These are phyloP conservation scores for Candida corydali DNA, from an alignment of 805 yeast genomes.

Conservation along the genomic window DNA sequence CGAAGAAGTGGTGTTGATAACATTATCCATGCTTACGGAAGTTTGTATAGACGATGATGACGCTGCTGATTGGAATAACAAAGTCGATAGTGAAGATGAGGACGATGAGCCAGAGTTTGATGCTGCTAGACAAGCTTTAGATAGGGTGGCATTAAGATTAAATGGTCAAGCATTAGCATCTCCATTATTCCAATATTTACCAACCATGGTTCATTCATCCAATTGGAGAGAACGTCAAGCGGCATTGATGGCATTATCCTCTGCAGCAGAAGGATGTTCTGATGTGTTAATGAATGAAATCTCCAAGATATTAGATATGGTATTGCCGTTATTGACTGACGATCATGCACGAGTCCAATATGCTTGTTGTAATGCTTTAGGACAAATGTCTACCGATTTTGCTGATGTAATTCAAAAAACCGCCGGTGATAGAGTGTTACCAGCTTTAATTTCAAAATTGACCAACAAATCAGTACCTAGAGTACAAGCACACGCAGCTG, in stretches of 20 bases:
- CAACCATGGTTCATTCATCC: slow-evolving; percentile 70
- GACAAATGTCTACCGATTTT: slow-evolving; percentile 95
- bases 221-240: slow-evolving; percentile 97
- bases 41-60: slow-evolving; percentile 87
- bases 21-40: slow-evolving; percentile 85
- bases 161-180: slow-evolving; percentile 82
- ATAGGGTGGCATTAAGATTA: slow-evolving; percentile 78
- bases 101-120: slow-evolving; percentile 81
- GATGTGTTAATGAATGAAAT: slow-evolving; percentile 82
- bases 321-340: slow-evolving; percentile 80
- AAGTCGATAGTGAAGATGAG: slow-evolving; percentile 71
- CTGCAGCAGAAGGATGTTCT: slow-evolving; percentile 96
- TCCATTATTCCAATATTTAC: slow-evolving; percentile 81
- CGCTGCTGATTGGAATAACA: slow-evolving; percentile 81
- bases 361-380: slow-evolving; percentile 94
- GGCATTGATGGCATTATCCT: slow-evolving; percentile 92
- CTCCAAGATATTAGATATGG: slow-evolving; percentile 76
- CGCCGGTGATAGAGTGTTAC: slow-evolving; percentile 74
- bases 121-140: slow-evolving; percentile 93
- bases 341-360: slow-evolving; percentile 93
- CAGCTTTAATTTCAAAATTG: slow-evolving; percentile 81
- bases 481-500: slow-evolving; percentile 98
- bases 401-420: slow-evolving; percentile 84
- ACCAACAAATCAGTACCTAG: slow-evolving; percentile 73
- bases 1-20: slow-evolving; percentile 63